Percentiles rank a stretch among this genome's conserved stretches.
Conservation (phyloP, 768 basidiomycete genomes). For the Mycena haematopus region DNA sequence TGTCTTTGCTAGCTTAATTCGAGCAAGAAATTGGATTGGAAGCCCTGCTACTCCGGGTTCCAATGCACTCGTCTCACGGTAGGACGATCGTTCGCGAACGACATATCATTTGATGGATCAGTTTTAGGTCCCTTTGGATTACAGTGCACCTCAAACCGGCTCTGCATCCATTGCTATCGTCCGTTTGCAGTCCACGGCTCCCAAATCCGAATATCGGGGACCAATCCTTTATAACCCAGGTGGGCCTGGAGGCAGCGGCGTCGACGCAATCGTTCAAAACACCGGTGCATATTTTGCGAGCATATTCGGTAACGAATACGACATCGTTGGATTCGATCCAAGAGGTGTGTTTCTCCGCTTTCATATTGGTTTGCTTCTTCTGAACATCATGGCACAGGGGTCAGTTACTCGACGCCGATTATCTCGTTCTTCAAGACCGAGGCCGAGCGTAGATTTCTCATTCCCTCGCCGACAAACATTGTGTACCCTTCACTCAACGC, state of each 20-base stretch:
- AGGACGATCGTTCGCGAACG: too few relatives aligned
- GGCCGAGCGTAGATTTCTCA: constrained; percentile 13
- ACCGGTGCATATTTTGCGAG: constrained; percentile 1
- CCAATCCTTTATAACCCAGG: constrained; percentile 43
- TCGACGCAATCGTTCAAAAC: constrained; percentile 19
- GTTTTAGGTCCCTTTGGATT: constrained; percentile 39
- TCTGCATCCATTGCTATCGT: constrained; percentile 36
- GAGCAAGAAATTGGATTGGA: too few relatives aligned
- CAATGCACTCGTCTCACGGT: too few relatives aligned
- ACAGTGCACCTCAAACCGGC: constrained; percentile 28
- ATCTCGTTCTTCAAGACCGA: constrained; percentile 25
- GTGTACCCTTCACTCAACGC: constrained; percentile 10
- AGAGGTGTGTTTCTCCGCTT: constrained; percentile 29
- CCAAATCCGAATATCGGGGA: constrained; percentile 32
- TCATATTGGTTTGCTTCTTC: neutral
- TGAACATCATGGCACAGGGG: constrained; percentile 12
- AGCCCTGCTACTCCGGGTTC: too few relatives aligned
- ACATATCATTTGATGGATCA: neutral
- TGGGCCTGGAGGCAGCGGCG: constrained; percentile 36
- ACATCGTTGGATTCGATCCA: constrained; percentile 38
- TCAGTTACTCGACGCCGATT: constrained; percentile 22
- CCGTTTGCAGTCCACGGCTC: constrained; percentile 31
- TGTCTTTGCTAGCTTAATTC: too few relatives aligned
- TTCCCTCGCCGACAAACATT: neutral
- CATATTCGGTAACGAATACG: constrained; percentile 27